Conservation (phyloP, 106 monocot species). For the Apostasia shenzhenica region DNA sequence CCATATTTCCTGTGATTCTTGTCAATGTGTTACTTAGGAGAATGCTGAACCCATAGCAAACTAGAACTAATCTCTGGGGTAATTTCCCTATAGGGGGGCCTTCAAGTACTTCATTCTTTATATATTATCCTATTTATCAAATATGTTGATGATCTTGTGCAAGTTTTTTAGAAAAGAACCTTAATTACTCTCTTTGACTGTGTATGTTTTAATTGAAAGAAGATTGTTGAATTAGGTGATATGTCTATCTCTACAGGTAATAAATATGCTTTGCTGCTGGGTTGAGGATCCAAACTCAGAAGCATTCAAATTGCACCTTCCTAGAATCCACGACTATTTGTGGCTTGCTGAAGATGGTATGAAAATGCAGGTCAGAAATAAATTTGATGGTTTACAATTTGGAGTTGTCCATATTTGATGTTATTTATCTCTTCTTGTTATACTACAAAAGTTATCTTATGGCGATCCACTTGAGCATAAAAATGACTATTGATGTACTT, state of each 20-base stretch:
- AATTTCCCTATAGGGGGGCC: too few species aligned
- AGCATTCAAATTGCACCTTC: constrained; percentile 86
- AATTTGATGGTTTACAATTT: neutral
- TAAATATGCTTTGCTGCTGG: constrained; percentile 96
- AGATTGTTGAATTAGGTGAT: neutral
- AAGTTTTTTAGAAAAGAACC: too few species aligned
- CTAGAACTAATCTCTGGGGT: too few species aligned
- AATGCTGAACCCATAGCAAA: too few species aligned
- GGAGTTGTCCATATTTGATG: neutral
- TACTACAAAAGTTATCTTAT: neutral
- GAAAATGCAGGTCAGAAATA: constrained; percentile 78
- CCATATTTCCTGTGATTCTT: too few species aligned
- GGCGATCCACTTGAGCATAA: neutral
- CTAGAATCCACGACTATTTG: constrained; percentile 73
- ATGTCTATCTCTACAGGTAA: constrained; percentile 18
- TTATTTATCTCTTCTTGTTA: neutral
- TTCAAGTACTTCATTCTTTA: too few species aligned
- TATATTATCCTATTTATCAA: too few species aligned
- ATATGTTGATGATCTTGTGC: too few species aligned
- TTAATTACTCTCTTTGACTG: neutral
- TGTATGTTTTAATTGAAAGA: neutral
- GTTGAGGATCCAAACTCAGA: constrained; percentile 88
- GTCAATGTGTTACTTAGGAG: too few species aligned
- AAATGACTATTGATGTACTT: neutral
- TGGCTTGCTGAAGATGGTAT: constrained; percentile 99